Conservation (phyloP, 1,284 basidiomycete genomes). For the Nidula niveotomentosa region DNA sequence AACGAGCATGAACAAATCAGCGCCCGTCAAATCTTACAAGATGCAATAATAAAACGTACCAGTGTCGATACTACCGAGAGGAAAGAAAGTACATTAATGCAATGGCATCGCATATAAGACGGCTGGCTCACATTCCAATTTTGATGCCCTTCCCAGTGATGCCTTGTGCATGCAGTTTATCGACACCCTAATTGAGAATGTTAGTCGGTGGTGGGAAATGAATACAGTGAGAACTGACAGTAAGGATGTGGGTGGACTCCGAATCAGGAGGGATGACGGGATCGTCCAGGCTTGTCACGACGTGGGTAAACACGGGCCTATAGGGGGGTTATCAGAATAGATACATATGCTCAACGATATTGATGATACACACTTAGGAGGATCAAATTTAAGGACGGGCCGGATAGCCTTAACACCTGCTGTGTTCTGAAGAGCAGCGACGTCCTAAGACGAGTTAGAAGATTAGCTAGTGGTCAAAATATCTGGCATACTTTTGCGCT, state of each 20-base stretch:
- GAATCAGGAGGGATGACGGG: constrained; percentile 31
- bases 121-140: constrained; percentile 38
- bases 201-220: neutral
- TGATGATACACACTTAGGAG: constrained; percentile 24
- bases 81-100: neutral
- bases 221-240: constrained; percentile 22
- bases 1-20: constrained; percentile 1
- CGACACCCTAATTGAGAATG: constrained; percentile 32
- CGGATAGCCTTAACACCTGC: constrained; percentile 39
- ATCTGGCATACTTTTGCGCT: constrained; percentile 15
- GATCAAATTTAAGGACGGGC: constrained; percentile 29
- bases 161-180: constrained; percentile 42
- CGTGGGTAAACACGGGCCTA: constrained; percentile 29
- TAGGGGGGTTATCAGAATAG: neutral
- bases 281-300: constrained; percentile 32
- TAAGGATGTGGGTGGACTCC: constrained; percentile 37
- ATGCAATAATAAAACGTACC: constrained; percentile 10
- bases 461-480: neutral
- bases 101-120: neutral
- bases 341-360: too few species aligned
- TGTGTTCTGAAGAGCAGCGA: constrained; percentile 22
- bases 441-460: constrained; percentile 22
- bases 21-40: neutral
- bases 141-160: constrained; percentile 42
- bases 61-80: constrained; percentile 19